phyloP scores from a whole-genome alignment of 2,329 filamentous ascomycete genomes.

The Mycogone perniciosa region DNA sequence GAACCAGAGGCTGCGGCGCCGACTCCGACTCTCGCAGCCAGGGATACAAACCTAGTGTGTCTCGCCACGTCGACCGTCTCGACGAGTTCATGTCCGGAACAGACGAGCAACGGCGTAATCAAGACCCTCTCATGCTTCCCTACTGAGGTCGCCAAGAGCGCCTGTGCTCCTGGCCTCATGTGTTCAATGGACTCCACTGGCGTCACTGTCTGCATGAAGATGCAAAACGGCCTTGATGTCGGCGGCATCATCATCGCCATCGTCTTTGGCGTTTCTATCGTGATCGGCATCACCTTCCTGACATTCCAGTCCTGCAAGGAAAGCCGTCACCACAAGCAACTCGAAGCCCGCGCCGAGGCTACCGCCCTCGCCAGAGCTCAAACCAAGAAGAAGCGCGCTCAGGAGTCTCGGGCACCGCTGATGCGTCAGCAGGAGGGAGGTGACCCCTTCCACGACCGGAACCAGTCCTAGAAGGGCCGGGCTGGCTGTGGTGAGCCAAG shows the following conservation, averaged over 20 bases:
- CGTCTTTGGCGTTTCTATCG: constrained; percentile 38
- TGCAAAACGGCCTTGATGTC: constrained; percentile 33
- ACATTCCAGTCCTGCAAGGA: constrained; percentile 49
- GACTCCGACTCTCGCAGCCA: constrained; percentile 14
- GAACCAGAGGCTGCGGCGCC: constrained; percentile 14
- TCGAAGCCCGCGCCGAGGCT: constrained; percentile 42
- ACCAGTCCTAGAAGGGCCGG: constrained; percentile 22
- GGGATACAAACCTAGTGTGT: constrained; percentile 22
- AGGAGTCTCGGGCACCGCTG: constrained; percentile 29
- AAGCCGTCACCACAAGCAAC: constrained; percentile 36
- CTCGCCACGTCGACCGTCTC: constrained; percentile 29
- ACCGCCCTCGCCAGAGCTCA: constrained; percentile 44
- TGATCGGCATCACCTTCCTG: constrained; percentile 33
- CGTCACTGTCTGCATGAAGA: constrained; percentile 36
- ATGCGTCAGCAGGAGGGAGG: constrained; percentile 27
- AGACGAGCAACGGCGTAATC: constrained; percentile 31
- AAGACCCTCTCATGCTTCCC: constrained; percentile 34
- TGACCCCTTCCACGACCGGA: constrained; percentile 34
- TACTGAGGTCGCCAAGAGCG: constrained; percentile 27
- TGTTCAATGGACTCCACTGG: constrained; percentile 36
- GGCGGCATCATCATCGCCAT: constrained; percentile 43
- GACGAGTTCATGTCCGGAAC: constrained; percentile 34
- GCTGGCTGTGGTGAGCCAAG: constrained; percentile 2
- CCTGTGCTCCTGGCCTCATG: constrained; percentile 38
- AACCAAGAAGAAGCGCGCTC: constrained; percentile 36